These are phyloP conservation scores for Tritrichomonas musculus DNA, from an alignment of 208 protist species.

Conservation along the genomic window DNA sequence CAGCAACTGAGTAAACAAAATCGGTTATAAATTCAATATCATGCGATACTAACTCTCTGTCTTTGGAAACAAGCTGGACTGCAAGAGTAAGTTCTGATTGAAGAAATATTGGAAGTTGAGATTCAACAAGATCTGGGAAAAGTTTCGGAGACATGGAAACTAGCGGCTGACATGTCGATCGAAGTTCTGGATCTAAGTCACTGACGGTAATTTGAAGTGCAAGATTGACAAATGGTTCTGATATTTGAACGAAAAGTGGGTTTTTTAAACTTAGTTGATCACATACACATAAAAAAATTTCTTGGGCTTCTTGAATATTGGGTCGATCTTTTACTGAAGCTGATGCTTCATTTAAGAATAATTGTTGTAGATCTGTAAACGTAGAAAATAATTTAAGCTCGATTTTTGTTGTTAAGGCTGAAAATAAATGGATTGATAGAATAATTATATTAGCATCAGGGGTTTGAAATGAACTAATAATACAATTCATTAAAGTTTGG, in stretches of 20 bases:
- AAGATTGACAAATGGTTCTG: neutral
- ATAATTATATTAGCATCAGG: neutral
- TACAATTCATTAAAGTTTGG: neutral
- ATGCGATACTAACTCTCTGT: neutral
- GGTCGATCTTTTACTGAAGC: neutral
- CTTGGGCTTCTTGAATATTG: neutral
- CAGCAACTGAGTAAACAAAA: neutral
- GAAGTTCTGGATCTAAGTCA: neutral
- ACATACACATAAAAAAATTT: neutral
- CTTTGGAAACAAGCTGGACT: neutral
- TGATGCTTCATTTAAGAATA: neutral
- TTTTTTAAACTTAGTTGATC: neutral
- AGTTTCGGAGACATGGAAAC: neutral
- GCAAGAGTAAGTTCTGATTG: neutral
- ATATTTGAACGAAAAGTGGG: neutral
- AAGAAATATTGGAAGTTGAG: neutral
- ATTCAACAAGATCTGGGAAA: neutral
- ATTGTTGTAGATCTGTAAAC: neutral
- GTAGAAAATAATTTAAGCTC: neutral
- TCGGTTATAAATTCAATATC: neutral
- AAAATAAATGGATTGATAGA: neutral
- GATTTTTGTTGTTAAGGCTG: neutral
- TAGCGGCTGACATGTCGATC: neutral
- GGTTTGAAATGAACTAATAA: neutral
- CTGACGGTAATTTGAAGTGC: neutral